phyloP scores from a whole-genome alignment of 345 rosid genomes.

The Sonneratia alba region DNA sequence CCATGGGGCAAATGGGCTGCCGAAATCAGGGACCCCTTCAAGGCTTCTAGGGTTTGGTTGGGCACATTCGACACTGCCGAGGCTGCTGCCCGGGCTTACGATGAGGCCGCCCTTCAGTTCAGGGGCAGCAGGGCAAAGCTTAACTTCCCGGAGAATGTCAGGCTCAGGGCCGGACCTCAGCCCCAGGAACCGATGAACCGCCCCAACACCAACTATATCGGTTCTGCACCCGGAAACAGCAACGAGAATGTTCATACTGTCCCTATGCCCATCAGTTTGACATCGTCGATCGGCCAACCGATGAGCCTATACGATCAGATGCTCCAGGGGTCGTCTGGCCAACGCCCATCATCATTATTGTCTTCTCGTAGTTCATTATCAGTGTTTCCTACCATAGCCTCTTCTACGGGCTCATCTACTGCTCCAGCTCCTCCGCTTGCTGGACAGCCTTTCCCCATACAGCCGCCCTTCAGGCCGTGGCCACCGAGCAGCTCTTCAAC shows the following conservation, averaged over 20 bases:
- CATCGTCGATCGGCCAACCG: conserved; percentile 17
- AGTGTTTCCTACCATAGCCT: background rate
- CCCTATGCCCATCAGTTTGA: conserved; percentile 12
- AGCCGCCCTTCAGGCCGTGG: background rate
- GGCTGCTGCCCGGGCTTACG: no score
- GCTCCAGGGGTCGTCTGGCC: background rate
- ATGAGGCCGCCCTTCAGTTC: no score
- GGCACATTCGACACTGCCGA: no score
- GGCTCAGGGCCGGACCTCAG: no score
- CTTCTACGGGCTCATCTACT: background rate
- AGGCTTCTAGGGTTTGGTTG: no score
- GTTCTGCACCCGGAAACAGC: no score
- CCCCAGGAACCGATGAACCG: no score
- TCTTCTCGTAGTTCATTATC: background rate
- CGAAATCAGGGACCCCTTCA: no score
- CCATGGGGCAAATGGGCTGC: no score
- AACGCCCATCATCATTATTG: conserved; percentile 12
- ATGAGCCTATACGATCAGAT: conserved; percentile 31
- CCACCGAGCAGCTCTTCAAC: background rate
- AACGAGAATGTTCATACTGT: conserved; percentile 1
- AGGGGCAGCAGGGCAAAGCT: no score
- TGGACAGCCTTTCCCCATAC: background rate
- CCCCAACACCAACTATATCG: no score
- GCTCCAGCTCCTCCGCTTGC: conserved; percentile 1
- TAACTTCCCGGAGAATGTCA: no score